Evolutionary conservation across 176 grass and related monocot species (phyloP).

Genomic region (Oryza nivara): DNA sequence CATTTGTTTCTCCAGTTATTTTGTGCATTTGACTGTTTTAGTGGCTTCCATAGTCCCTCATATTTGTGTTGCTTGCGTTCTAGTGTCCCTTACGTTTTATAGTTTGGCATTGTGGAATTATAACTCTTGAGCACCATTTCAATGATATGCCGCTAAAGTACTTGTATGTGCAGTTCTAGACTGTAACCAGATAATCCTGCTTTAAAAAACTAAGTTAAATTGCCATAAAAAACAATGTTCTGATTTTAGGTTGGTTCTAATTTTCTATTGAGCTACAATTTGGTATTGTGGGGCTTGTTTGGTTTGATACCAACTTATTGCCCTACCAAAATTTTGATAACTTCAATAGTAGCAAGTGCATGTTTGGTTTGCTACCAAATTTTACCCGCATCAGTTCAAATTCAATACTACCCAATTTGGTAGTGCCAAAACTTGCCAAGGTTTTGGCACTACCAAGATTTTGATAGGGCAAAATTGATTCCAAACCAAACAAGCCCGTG

Average conservation of each 20-base stretch:
- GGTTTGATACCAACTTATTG: no score
- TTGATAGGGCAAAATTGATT: no score
- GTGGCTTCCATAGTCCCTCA: no score
- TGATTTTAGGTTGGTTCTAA: neutral
- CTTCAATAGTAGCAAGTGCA: no score
- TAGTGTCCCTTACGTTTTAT: constrained; percentile 1
- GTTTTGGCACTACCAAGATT: no score
- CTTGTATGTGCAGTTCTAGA: neutral
- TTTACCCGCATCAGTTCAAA: no score
- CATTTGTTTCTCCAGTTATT: neutral
- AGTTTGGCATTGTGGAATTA: neutral
- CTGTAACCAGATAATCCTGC: neutral
- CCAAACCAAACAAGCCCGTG: no score
- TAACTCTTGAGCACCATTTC: neutral
- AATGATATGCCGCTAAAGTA: neutral
- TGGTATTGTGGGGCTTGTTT: neutral
- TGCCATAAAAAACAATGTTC: neutral
- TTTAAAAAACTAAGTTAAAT: constrained; percentile 4
- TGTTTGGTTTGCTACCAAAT: no score
- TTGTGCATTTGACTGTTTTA: constrained; percentile 14
- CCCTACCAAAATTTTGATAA: no score
- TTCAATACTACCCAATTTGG: no score
- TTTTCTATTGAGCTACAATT: neutral
- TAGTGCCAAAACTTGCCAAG: no score
- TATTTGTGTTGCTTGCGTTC: neutral